Conservation (phyloP, 805 yeast genomes). For the Starmerella sp. region DNA sequence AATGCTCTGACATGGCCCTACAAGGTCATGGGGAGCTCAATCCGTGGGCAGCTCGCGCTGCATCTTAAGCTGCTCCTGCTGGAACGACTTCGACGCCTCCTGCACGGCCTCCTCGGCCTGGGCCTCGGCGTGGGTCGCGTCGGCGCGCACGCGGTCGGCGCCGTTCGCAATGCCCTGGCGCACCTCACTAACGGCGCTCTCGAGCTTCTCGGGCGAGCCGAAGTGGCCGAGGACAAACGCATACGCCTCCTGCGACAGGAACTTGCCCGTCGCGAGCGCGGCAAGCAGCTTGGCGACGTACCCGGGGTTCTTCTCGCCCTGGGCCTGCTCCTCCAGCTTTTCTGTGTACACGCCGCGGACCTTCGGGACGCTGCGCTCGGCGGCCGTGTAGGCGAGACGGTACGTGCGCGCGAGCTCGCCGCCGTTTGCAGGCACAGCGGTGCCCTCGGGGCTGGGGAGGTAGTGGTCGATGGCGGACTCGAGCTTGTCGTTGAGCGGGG, state of each 20-base stretch:
- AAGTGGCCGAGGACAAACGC: constrained; percentile 8
- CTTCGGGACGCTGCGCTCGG: constrained; percentile 20
- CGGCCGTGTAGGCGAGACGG: constrained; percentile 12
- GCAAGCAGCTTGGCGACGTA: constrained; percentile 15
- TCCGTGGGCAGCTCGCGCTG: neutral
- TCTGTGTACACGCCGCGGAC: constrained; percentile 12
- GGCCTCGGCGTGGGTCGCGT: neutral
- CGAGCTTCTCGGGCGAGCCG: constrained; percentile 14
- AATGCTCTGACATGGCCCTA: too few species aligned
- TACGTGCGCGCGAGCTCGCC: constrained; percentile 15
- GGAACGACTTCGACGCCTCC: neutral
- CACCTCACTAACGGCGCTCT: constrained; percentile 13
- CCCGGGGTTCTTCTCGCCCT: constrained; percentile 9
- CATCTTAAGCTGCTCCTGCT: neutral
- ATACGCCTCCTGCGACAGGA: constrained; percentile 14
- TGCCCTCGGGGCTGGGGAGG: constrained; percentile 34
- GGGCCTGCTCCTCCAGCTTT: constrained; percentile 14
- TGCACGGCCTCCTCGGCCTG: neutral
- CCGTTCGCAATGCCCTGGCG: constrained; percentile 1
- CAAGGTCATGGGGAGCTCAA: neutral
- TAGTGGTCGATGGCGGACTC: constrained; percentile 36
- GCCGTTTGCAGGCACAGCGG: neutral
- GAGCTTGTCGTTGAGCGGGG: constrained; percentile 48
- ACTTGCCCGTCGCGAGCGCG: constrained; percentile 14
- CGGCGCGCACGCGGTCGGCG: constrained; percentile 1